Base-by-base conservation (phyloP, 164 flowering plant genomes). In the Berberis thunbergii region DNA sequence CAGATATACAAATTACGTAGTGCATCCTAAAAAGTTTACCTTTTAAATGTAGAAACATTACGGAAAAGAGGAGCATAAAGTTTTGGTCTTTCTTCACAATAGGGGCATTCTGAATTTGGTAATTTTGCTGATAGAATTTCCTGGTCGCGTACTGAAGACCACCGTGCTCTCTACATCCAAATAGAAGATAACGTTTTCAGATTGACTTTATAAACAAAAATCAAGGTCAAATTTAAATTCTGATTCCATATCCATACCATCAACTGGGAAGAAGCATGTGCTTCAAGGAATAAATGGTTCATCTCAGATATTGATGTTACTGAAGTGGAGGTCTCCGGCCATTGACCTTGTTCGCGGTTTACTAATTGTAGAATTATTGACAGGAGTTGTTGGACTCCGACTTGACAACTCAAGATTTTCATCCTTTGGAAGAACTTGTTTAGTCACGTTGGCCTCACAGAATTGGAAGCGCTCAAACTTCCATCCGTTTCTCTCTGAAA, bases 31-130 rank as follows among this genome's bases (percentile, higher is more conserved):
- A 26, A 26, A 26, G 26, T 26, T 68, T 68, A 79, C 87, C 80
- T 78, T 76, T 76, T 81, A 70, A 83, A 84, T 68, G 63, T 78
- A 67, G 88, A 84, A 61, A 84, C 69, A 62, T 84, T 84, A 12
- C 85, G 80, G 61, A 77, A 84, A 8, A 81, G 70, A 59, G 82
- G 75, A 67, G 88, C 74, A 69, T 79, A 73, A 58, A 84, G 83
- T 62, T 80, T 70, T 9, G 73, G 60, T 80, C 83, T 60, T 67
- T 66, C 49, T 41, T 61, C 43, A 61, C 50, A n/a, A 58, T 13
- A 5, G 81, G 79, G 70, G 84, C 80, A 75, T 76, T 77, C 70
- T 71, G 61, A 42, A 84, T 84, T 71, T 74, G 74, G 74, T 42
- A 62, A 61, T 72, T 61, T 84, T 2, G 77, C 88, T 60, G 75